Conservation (phyloP, 1,284 basidiomycete species). For the Golubevia sp. region DNA sequence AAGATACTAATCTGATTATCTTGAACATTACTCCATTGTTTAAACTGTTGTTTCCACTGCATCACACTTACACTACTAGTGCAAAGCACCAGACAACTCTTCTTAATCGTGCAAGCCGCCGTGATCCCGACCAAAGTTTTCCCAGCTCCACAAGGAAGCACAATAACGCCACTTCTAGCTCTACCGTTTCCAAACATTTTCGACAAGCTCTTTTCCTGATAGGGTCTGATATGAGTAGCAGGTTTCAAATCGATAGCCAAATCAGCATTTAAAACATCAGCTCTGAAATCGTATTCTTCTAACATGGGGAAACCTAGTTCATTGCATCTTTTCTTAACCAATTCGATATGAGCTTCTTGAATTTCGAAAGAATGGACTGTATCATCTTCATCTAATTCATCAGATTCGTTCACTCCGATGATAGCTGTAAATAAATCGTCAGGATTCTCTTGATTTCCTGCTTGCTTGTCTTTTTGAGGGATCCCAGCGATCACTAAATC, state of each 20-base stretch:
- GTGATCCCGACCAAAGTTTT: conserved; percentile 62
- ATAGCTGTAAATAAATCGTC: conserved; percentile 55
- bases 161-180: conserved; percentile 58
- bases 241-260: conserved; percentile 60
- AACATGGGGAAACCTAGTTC: conserved; percentile 59
- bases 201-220: conserved; percentile 59
- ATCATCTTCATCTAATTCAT: conserved; percentile 58
- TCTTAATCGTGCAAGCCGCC: conserved; percentile 60
- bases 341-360: conserved; percentile 51
- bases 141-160: conserved; percentile 60
- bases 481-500: conserved; percentile 50
- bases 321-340: conserved; percentile 58
- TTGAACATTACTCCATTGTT: conserved; percentile 61
- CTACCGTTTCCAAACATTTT: conserved; percentile 62
- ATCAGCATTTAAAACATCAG: conserved; percentile 56
- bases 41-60: conserved; percentile 59
- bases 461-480: conserved; percentile 18
- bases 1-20: conserved; percentile 60
- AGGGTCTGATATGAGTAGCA: conserved; percentile 58
- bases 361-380: conserved; percentile 60
- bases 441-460: conserved; percentile 9
- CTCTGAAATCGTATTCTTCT: conserved; percentile 61
- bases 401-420: conserved; percentile 57
- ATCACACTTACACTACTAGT: conserved; percentile 60
- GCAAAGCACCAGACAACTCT: conserved; percentile 59